Conservation (phyloP, 208 protist species). For the Trypanosoma congolense region DNA sequence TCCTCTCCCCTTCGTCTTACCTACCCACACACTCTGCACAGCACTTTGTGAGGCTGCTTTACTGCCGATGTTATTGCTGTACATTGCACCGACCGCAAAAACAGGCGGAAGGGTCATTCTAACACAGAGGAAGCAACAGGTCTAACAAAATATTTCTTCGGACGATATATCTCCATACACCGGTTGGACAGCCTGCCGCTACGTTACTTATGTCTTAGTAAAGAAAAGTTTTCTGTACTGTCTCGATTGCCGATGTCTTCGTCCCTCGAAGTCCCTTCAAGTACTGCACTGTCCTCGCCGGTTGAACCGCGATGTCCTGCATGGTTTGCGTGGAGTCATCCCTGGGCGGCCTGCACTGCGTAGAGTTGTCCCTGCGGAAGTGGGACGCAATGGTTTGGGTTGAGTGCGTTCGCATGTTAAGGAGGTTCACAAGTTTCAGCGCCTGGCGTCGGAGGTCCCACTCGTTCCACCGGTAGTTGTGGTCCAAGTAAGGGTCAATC, state of each 20-base stretch:
- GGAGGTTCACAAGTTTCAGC: conserved; percentile 86
- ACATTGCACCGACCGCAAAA: too few relatives aligned
- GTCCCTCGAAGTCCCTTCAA: conserved; percentile 86
- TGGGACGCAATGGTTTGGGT: conserved; percentile 82
- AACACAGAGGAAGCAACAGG: too few relatives aligned
- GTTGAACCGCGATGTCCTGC: conserved; percentile 78
- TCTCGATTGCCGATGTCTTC: conserved; percentile 63
- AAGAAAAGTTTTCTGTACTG: conserved; percentile 73
- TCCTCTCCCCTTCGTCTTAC: too few relatives aligned
- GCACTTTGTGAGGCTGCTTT: too few relatives aligned
- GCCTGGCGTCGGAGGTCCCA: conserved; percentile 90
- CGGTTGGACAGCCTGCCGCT: too few relatives aligned
- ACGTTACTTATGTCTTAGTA: conserved; percentile 42
- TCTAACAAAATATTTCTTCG: too few relatives aligned
- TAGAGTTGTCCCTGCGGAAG: conserved; percentile 75
- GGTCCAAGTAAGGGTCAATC: conserved; percentile 80
- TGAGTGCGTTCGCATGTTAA: conserved; percentile 83
- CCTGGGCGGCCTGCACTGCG: conserved; percentile 68
- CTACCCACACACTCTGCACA: too few relatives aligned
- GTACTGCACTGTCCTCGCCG: conserved; percentile 77
- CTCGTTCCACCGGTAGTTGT: conserved; percentile 91
- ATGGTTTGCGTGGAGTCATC: conserved; percentile 75
- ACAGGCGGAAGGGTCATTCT: too few relatives aligned
- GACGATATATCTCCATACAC: too few relatives aligned
- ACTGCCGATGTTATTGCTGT: too few relatives aligned